Evolutionary conservation across 768 basidiomycete species (phyloP).

Genomic region (Rickenella mellea): DNA sequence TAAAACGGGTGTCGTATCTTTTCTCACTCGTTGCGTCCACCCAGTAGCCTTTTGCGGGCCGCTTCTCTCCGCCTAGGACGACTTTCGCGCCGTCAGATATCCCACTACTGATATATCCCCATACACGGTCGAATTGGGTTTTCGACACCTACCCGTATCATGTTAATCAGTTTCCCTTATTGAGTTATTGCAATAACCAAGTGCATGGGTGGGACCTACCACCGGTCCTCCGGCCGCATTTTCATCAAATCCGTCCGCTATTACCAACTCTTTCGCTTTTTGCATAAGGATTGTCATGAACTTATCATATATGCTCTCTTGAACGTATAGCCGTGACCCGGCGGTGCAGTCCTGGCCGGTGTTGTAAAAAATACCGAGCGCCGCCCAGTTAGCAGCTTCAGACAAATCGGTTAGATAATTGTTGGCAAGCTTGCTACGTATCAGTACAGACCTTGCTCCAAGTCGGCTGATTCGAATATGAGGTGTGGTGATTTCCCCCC

Average conservation of each 20-base stretch:
- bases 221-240: slow-evolving; percentile 73
- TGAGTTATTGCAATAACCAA: not conserved
- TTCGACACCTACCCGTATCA: slow-evolving; percentile 54
- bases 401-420: not conserved
- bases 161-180: not conserved
- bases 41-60: slow-evolving; percentile 72
- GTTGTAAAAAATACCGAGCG: slow-evolving; percentile 80
- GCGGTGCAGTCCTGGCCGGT: slow-evolving; percentile 93
- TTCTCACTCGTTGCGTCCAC: slow-evolving; percentile 80
- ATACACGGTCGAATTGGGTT: slow-evolving; percentile 75
- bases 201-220: slow-evolving; percentile 32
- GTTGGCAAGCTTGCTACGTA: slow-evolving; percentile 3
- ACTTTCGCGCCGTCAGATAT: slow-evolving; percentile 76
- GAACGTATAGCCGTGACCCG: slow-evolving; percentile 83
- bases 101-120: slow-evolving; percentile 82
- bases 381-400: slow-evolving; percentile 76
- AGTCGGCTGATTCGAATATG: slow-evolving; percentile 83
- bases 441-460: slow-evolving; percentile 63
- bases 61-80: slow-evolving; percentile 72
- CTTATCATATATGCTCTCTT: slow-evolving; percentile 79
- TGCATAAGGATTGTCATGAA: slow-evolving; percentile 59
- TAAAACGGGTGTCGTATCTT: slow-evolving; percentile 2
- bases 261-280: slow-evolving; percentile 58
- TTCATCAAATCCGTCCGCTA: slow-evolving; percentile 79
- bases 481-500: slow-evolving; percentile 90